These are phyloP conservation scores for Candida sanyaensis DNA, from an alignment of 1,139 yeast species.

Conservation along the genomic window DNA sequence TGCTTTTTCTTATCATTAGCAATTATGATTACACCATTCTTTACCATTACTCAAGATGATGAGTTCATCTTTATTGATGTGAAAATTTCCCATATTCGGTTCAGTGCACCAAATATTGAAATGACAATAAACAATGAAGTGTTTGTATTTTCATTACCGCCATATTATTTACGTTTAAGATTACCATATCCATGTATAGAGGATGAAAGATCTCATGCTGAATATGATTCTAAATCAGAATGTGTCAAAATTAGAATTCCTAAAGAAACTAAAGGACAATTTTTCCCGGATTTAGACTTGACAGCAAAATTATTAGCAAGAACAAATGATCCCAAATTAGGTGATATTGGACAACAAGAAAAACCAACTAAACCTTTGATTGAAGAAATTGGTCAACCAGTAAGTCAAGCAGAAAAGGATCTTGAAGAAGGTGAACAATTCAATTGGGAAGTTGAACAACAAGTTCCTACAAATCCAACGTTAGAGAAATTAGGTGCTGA, in stretches of 20 bases:
- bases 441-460: conserved; percentile 72
- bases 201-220: conserved; percentile 69
- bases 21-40: conserved; percentile 83
- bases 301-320: conserved; percentile 80
- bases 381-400: conserved; percentile 53
- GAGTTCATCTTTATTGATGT: conserved; percentile 63
- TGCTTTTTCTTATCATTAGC: no score
- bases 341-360: conserved; percentile 14
- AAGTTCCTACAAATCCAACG: conserved; percentile 13
- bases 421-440: conserved; percentile 59
- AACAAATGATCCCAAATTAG: conserved; percentile 20
- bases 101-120: conserved; percentile 70
- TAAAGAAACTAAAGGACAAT: conserved; percentile 67
- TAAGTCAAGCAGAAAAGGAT: conserved; percentile 13
- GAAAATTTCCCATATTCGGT: conserved; percentile 63
- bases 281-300: conserved; percentile 81
- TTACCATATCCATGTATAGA: conserved; percentile 70
- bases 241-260: conserved; percentile 53
- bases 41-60: conserved; percentile 75
- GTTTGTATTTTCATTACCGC: conserved; percentile 81
- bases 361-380: conserved; percentile 48
- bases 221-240: conserved; percentile 57
- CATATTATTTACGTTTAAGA: conserved; percentile 82
- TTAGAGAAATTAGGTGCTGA: conserved; percentile 8
- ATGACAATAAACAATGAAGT: conserved; percentile 72